These are phyloP conservation scores for Danielia oregonensis DNA, from an alignment of 805 yeast species.

Conservation along the genomic window DNA sequence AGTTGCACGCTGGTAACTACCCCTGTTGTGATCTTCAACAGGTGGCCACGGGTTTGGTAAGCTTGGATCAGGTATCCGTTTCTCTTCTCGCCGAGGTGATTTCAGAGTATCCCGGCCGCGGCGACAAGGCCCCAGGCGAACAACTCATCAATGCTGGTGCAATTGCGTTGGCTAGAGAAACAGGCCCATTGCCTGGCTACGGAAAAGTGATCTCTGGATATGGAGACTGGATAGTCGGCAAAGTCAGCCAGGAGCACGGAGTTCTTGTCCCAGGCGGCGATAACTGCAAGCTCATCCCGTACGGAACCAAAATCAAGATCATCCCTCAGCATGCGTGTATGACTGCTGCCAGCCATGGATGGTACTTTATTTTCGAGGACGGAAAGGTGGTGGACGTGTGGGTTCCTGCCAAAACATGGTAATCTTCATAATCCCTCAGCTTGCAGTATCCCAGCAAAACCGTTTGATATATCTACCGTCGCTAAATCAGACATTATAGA, in stretches of 20 bases:
- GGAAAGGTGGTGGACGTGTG: constrained; percentile 57
- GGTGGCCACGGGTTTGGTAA: constrained; percentile 57
- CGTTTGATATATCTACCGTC: too few relatives aligned
- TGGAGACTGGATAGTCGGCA: constrained; percentile 60
- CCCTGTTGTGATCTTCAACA: constrained; percentile 74
- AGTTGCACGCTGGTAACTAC: constrained; percentile 81
- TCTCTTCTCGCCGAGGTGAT: constrained; percentile 27
- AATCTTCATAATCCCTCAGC: not conserved
- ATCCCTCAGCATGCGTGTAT: constrained; percentile 75
- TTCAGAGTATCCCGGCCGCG: constrained; percentile 54
- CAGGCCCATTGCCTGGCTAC: constrained; percentile 55
- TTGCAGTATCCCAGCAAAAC: too few relatives aligned
- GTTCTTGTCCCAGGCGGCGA: constrained; percentile 48
- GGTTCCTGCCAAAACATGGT: constrained; percentile 43
- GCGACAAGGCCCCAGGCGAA: constrained; percentile 51
- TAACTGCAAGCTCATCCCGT: constrained; percentile 39
- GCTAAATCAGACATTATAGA: too few relatives aligned
- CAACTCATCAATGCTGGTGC: constrained; percentile 70
- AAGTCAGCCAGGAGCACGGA: constrained; percentile 80
- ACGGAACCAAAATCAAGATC: constrained; percentile 53
- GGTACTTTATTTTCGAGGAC: constrained; percentile 53
- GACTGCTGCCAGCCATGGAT: constrained; percentile 58
- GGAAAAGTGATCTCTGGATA: constrained; percentile 46
- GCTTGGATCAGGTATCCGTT: constrained; percentile 15
- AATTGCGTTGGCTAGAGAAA: constrained; percentile 63